Evolutionary conservation across 2,329 filamentous ascomycete genomes (phyloP).

Genomic region (Ceratocystis variospora): DNA sequence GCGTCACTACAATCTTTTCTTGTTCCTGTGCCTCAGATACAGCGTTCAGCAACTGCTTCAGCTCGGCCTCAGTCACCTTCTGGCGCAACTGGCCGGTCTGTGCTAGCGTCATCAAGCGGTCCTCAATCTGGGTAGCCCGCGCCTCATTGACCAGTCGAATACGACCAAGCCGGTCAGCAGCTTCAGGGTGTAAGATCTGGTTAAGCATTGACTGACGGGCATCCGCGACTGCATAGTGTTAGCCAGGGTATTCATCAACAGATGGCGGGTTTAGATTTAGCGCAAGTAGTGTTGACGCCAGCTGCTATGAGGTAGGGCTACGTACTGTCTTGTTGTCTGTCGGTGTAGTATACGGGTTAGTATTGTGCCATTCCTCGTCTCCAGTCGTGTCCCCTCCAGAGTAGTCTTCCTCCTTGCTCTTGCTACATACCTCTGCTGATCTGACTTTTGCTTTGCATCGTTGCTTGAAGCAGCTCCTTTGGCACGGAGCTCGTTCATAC

Average conservation of each 20-base stretch:
- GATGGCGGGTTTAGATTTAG: neutral
- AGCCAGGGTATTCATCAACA: neutral
- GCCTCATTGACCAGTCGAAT: constrained; percentile 93
- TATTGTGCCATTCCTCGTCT: neutral
- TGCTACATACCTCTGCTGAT: constrained; percentile 28
- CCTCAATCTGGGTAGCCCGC: constrained; percentile 80
- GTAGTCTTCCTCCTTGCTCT: neutral
- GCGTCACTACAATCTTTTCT: constrained; percentile 74
- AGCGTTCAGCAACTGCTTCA: constrained; percentile 80
- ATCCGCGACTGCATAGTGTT: constrained; percentile 35
- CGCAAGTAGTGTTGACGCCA: neutral
- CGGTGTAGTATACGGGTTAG: neutral
- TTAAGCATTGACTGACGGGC: constrained; percentile 63
- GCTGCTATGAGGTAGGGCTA: neutral
- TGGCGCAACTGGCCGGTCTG: constrained; percentile 70
- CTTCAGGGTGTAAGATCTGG: constrained; percentile 90
- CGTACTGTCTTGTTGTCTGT: constrained; percentile 25
- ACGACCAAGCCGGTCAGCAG: constrained; percentile 80
- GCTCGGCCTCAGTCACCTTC: constrained; percentile 82
- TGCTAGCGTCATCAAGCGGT: constrained; percentile 82
- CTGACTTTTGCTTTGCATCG: constrained; percentile 44
- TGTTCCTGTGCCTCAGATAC: constrained; percentile 67
- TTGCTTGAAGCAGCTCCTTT: constrained; percentile 41
- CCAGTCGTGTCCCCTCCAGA: constrained; percentile 21
- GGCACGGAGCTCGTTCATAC: constrained; percentile 83